Conservation (phyloP, 495 filamentous ascomycete species). For the Lasiosphaeris hirsuta region DNA sequence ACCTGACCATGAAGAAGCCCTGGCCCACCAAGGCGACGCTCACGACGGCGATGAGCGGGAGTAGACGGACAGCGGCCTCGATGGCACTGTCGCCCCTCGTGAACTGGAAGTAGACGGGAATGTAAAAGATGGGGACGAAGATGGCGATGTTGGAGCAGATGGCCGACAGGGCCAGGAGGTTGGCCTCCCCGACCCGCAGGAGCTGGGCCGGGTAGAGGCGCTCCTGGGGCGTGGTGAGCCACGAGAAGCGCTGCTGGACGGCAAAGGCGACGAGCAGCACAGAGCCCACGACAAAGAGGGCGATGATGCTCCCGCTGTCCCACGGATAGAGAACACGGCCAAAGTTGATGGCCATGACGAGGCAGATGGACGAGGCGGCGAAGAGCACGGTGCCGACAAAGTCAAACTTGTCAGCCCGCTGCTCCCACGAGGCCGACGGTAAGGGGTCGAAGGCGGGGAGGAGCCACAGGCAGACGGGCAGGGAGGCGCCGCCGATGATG, state of each 20-base stretch:
- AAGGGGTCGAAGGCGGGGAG: constrained; percentile 44
- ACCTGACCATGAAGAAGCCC: constrained; percentile 48
- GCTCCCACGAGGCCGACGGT: constrained; percentile 36
- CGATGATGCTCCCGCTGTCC: constrained; percentile 50
- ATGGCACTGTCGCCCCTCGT: constrained; percentile 46
- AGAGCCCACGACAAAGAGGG: constrained; percentile 46
- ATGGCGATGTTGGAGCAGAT: constrained; percentile 30
- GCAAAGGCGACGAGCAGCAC: constrained; percentile 48
- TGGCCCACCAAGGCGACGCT: constrained; percentile 45
- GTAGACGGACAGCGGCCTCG: constrained; percentile 50
- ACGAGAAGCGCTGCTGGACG: constrained; percentile 47
- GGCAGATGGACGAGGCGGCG: constrained; percentile 34
- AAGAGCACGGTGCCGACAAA: constrained; percentile 38
- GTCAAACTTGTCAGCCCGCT: constrained; percentile 23
- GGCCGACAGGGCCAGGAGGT: constrained; percentile 44
- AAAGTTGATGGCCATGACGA: constrained; percentile 53
- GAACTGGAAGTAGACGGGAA: constrained; percentile 62
- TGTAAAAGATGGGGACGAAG: constrained; percentile 45
- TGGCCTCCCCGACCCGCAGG: constrained; percentile 35
- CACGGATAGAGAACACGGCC: constrained; percentile 54
- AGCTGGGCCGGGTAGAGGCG: constrained; percentile 56
- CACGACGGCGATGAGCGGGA: constrained; percentile 54
- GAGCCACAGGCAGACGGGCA: constrained; percentile 55
- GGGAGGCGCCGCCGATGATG: constrained; percentile 48
- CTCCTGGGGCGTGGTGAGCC: constrained; percentile 43